These are phyloP conservation scores for Podospora comata DNA, from an alignment of 495 filamentous ascomycete species.

Conservation along the genomic window DNA sequence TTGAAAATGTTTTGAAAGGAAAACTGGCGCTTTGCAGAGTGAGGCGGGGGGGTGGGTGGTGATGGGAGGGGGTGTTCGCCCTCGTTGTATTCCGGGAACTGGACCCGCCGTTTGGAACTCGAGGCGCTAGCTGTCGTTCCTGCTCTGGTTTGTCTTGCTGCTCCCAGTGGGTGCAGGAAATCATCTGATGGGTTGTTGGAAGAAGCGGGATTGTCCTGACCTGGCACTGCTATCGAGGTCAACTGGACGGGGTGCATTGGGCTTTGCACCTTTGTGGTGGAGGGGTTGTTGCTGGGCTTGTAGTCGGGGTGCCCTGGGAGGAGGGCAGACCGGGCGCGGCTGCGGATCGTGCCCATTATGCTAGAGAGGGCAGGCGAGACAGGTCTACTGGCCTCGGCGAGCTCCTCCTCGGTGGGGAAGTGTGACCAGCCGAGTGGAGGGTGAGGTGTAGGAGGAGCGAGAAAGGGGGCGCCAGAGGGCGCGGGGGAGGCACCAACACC, in stretches of 20 bases:
- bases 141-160: slow-evolving; percentile 36
- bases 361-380: slow-evolving; percentile 51
- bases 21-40: slow-evolving; percentile 71
- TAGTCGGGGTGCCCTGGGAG: slow-evolving; percentile 45
- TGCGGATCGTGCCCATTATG: slow-evolving; percentile 60
- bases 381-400: slow-evolving; percentile 48
- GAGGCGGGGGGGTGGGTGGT: slow-evolving; percentile 51
- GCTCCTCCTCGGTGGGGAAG: slow-evolving; percentile 68
- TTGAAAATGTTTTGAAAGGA: slow-evolving; percentile 83
- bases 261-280: slow-evolving; percentile 38
- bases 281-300: slow-evolving; percentile 17
- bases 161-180: slow-evolving; percentile 10
- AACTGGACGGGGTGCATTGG: slow-evolving; percentile 59
- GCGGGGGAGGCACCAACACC: slow-evolving; percentile 22
- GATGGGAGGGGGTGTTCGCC: slow-evolving; percentile 22
- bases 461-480: slow-evolving; percentile 28
- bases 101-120: slow-evolving; percentile 38
- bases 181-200: slow-evolving; percentile 26
- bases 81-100: slow-evolving; percentile 34
- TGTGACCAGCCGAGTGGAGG: slow-evolving; percentile 86
- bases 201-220: slow-evolving; percentile 29
- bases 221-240: slow-evolving; percentile 56
- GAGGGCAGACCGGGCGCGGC: slow-evolving; percentile 49
- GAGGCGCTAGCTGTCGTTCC: slow-evolving; percentile 31
- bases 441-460: slow-evolving; percentile 53